These are phyloP conservation scores for Linum usitatissimum DNA, from an alignment of 345 rosid genomes.

Conservation along the genomic window DNA sequence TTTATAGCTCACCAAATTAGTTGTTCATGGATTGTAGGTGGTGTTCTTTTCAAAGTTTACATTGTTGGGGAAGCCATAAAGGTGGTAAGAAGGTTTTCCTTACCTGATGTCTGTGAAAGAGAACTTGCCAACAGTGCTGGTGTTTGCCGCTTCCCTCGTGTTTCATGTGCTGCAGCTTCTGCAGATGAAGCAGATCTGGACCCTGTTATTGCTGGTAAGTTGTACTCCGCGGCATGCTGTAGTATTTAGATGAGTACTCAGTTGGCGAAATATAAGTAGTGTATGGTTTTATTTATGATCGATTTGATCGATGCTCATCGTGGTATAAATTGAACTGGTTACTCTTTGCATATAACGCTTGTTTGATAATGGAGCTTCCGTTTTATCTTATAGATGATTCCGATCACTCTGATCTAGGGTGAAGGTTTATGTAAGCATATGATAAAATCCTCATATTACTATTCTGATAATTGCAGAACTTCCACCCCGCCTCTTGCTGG, in stretches of 20 bases:
- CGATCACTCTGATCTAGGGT: neutral
- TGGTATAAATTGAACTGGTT: too few species aligned
- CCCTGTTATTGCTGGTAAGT: slow-evolving; percentile 44
- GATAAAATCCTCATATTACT: slow-evolving; percentile 4
- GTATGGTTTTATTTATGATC: too few species aligned
- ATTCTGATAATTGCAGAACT: slow-evolving; percentile 41
- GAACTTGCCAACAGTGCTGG: slow-evolving; percentile 43
- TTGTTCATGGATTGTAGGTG: slow-evolving; percentile 34
- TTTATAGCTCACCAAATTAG: neutral
- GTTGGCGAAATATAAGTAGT: neutral
- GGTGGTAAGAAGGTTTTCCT: slow-evolving; percentile 71
- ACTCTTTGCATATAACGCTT: too few species aligned
- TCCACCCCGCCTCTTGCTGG: slow-evolving; percentile 64
- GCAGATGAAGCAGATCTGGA: slow-evolving; percentile 64
- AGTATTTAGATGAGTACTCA: neutral
- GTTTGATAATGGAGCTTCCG: too few species aligned
- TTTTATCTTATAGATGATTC: too few species aligned
- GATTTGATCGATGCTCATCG: too few species aligned
- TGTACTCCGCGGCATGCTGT: neutral
- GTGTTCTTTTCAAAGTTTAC: slow-evolving; percentile 70
- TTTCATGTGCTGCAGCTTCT: slow-evolving; percentile 62
- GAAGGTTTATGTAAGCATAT: neutral
- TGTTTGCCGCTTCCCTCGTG: slow-evolving; percentile 49
- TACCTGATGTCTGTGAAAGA: slow-evolving; percentile 65
- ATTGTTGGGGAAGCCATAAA: slow-evolving; percentile 77